Base-by-base conservation (phyloP, 306 rosid genomes). In the Neltuma alba region DNA sequence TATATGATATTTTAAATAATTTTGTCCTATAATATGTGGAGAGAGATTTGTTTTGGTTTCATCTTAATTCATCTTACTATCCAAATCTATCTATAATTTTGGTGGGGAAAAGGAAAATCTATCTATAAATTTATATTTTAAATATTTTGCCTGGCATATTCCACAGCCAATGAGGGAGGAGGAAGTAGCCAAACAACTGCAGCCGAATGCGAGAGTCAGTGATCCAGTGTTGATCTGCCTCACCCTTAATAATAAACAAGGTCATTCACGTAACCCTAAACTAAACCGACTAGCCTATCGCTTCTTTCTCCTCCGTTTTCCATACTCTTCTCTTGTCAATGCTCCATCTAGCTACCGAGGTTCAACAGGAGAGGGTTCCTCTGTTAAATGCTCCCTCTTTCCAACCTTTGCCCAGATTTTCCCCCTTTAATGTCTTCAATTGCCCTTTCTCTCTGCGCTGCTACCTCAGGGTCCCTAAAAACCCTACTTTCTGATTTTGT, bases 381-480 rank as follows among this genome's bases (percentile, higher is more conserved):
- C 79, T 81, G 77, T 84, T 85, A 72, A 79, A 80, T 85, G 82
- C 94, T 91, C 91, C 89, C 91, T 86, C 88, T 81, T 88, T 77
- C 78, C 83, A 23, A 36, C 78, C 45, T 34, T 86, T 63, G 18
- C 82, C 52, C 85, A 47, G 75, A 66, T 58, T 54, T 85, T 79
- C 13, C 84, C 78, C 95, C 40, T 91, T 94, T 85, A 95, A 95
- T 95, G 98, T 95, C 99, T 95, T 85, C 94, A 78, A 81, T 89
- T 90, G 85, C 86, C 48, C 73, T 76, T 80, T 81, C 75, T 79
- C 81, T 82, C 58, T 45, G 79, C 66, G 77, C 86, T 85, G 76
- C 83, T 82, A 80, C 86, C 76, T 80, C 94, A 87, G 96, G 96
- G 92, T 93, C 92, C 80, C 90, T 76, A 72, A 86, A 88, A 84